These are phyloP conservation scores for Teratosphaeria nubilosa DNA, from an alignment of 2,329 filamentous ascomycete genomes.

Conservation along the genomic window DNA sequence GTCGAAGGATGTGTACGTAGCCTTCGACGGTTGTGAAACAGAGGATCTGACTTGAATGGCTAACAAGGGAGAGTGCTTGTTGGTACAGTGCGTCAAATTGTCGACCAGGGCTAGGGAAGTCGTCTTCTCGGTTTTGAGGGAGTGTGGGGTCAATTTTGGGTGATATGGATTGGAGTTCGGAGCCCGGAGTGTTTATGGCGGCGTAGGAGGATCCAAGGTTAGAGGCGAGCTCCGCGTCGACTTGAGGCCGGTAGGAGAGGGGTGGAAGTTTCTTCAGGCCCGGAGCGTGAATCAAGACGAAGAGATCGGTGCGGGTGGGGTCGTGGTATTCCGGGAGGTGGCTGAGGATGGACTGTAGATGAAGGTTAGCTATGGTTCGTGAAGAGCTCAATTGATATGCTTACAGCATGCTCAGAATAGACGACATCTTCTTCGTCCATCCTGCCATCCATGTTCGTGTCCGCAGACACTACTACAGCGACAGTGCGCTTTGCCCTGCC, in stretches of 20 bases:
- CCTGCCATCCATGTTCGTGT: conserved; percentile 47
- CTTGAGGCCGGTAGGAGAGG: conserved; percentile 24
- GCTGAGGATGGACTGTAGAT: conserved; percentile 57
- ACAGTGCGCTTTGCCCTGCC: conserved; percentile 53
- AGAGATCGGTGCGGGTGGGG: conserved; percentile 63
- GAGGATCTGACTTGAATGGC: conserved; percentile 76
- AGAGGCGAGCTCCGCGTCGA: conserved; percentile 45
- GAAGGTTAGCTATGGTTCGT: neutral
- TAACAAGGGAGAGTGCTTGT: conserved; percentile 68
- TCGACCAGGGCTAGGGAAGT: conserved; percentile 24
- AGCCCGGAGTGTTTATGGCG: conserved; percentile 63
- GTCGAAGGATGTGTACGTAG: conserved; percentile 75
- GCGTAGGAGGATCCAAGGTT: conserved; percentile 75
- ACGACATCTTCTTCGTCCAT: conserved; percentile 38
- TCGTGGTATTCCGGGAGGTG: conserved; percentile 74
- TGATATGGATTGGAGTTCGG: conserved; percentile 42
- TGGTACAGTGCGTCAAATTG: conserved; percentile 71
- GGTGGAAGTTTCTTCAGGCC: conserved; percentile 49
- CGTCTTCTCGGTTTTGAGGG: conserved; percentile 3
- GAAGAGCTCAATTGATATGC: neutral
- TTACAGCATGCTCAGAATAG: conserved; percentile 9
- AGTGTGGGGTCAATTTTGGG: conserved; percentile 27
- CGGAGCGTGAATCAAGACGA: conserved; percentile 83
- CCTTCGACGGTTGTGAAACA: conserved; percentile 78
- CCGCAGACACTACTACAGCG: conserved; percentile 80